Percentiles rank a stretch among this genome's conserved stretches.
Evolutionary conservation across 805 yeast species (phyloP).

Genomic region (Lachancea nothofagi): DNA sequence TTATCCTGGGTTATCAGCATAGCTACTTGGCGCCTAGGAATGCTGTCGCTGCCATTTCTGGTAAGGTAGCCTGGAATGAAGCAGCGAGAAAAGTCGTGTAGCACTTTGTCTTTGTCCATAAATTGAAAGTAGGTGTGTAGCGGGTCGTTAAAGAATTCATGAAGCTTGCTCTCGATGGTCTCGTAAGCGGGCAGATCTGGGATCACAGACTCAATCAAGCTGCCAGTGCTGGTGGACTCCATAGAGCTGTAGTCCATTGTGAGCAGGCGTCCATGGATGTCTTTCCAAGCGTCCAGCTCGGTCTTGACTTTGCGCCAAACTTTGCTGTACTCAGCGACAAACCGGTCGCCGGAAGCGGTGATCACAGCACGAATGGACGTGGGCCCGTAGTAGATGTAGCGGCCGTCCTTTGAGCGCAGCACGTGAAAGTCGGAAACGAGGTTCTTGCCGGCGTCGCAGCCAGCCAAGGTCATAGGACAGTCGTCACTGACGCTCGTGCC

Average conservation of each 20-base stretch:
- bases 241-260: conserved; percentile 17
- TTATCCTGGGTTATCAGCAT: conserved; percentile 11
- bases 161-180: not conserved
- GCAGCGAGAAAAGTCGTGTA: conserved; percentile 4
- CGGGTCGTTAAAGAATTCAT: conserved; percentile 7
- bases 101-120: conserved; percentile 7
- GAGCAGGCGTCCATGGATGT: conserved; percentile 12
- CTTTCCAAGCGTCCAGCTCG: conserved; percentile 24
- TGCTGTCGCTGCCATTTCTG: not conserved
- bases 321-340: conserved; percentile 17
- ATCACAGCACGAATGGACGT: conserved; percentile 26
- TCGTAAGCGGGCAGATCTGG: conserved; percentile 9
- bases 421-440: conserved; percentile 1
- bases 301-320: conserved; percentile 25
- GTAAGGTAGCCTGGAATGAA: conserved; percentile 4
- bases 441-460: conserved; percentile 1
- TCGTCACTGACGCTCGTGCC: too few relatives aligned
- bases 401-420: conserved; percentile 17
- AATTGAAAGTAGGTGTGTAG: conserved; percentile 6
- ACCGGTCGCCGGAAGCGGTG: conserved; percentile 16
- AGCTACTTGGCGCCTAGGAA: conserved; percentile 1
- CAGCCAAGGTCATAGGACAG: too few relatives aligned
- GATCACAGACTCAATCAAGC: conserved; percentile 4
- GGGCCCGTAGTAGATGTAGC: conserved; percentile 27
- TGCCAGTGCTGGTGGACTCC: conserved; percentile 6